Conservation (phyloP, 306 rosid species). For the Rosa persica region DNA sequence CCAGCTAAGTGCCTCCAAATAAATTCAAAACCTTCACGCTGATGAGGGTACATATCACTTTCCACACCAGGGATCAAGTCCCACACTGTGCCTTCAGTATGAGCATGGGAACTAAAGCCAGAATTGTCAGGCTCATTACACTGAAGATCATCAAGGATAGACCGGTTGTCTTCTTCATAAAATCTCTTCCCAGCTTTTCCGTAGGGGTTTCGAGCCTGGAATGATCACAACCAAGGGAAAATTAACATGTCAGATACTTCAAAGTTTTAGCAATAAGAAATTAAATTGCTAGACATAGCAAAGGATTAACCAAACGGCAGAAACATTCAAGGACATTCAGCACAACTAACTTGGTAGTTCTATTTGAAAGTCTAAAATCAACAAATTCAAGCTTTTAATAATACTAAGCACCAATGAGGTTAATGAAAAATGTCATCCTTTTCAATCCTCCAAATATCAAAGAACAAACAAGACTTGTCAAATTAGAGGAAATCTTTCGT, state of each 20-base stretch:
- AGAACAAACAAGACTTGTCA: too few species aligned
- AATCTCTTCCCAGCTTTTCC: slow-evolving; percentile 36
- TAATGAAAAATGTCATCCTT: too few species aligned
- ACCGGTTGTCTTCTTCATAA: not conserved
- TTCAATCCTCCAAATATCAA: too few species aligned
- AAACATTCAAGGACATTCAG: too few species aligned
- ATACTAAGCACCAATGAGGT: too few species aligned
- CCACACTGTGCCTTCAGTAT: slow-evolving; percentile 57
- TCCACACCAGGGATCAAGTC: slow-evolving; percentile 57
- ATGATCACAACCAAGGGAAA: slow-evolving; percentile 11
- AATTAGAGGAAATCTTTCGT: too few species aligned
- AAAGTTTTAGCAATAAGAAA: not conserved
- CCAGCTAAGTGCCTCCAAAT: slow-evolving; percentile 70
- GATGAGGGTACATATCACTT: slow-evolving; percentile 52
- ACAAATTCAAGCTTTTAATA: too few species aligned
- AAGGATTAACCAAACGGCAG: not conserved
- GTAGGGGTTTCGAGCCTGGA: slow-evolving; percentile 39
- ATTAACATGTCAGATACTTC: not conserved
- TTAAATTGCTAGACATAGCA: not conserved
- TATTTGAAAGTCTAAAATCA: too few species aligned
- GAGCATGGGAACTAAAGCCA: slow-evolving; percentile 4
- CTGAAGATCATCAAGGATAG: slow-evolving; percentile 18
- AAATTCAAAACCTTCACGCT: slow-evolving; percentile 70
- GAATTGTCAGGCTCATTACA: slow-evolving; percentile 3
- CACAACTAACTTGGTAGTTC: too few species aligned